These are phyloP conservation scores for Atractiella rhizophila DNA, from an alignment of 768 basidiomycete species.

Conservation along the genomic window DNA sequence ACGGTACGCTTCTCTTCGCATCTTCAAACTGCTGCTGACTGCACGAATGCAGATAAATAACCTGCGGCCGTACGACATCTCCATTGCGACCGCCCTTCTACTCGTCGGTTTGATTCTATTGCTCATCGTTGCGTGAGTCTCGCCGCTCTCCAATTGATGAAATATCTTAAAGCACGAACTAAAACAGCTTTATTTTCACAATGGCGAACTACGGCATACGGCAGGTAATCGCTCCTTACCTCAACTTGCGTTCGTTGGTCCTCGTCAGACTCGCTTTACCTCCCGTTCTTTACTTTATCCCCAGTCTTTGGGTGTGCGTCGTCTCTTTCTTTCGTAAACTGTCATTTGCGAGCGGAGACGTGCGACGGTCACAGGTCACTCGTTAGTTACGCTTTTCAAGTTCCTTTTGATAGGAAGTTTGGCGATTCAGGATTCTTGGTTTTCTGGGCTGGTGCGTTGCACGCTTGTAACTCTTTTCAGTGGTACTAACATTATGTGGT, in stretches of 20 bases:
- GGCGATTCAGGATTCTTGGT: neutral
- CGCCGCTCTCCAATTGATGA: too few species aligned
- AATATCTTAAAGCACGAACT: too few species aligned
- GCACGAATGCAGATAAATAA: too few species aligned
- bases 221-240: neutral
- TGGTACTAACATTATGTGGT: neutral
- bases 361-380: too few species aligned
- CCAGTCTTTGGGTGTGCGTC: neutral
- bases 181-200: neutral
- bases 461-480: neutral
- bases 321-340: too few species aligned
- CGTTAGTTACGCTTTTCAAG: neutral
- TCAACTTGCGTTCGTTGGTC: neutral
- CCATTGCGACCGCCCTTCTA: neutral
- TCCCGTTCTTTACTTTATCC: neutral
- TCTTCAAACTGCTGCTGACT: too few species aligned
- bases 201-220: neutral
- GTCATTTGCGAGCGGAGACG: too few species aligned
- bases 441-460: neutral
- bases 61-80: neutral
- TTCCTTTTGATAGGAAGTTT: neutral
- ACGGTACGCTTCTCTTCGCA: too few species aligned
- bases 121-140: neutral
- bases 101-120: neutral
- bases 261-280: neutral